These are phyloP conservation scores for Trichoderma gamsii DNA, from an alignment of 495 filamentous ascomycete genomes.

Conservation along the genomic window DNA sequence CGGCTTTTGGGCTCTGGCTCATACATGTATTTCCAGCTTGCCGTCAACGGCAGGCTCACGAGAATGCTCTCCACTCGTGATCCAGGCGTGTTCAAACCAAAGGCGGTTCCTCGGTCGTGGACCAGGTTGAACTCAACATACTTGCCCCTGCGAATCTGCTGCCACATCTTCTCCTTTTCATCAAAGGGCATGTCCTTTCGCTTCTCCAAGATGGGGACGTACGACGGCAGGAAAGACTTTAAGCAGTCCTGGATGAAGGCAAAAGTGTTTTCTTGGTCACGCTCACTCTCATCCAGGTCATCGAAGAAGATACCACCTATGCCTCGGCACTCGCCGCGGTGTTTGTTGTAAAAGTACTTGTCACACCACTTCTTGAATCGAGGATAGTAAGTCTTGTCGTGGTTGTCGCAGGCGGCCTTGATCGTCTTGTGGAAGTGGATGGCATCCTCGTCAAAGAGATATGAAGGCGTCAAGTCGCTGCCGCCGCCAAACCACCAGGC, in stretches of 20 bases:
- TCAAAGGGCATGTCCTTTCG: conserved; percentile 90
- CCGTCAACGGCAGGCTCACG: conserved; percentile 93
- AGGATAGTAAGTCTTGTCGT: conserved; percentile 88
- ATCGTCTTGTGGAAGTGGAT: conserved; percentile 93
- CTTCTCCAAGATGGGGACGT: conserved; percentile 78
- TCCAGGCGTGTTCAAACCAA: conserved; percentile 88
- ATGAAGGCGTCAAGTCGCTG: conserved; percentile 86
- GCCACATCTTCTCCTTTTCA: conserved; percentile 84
- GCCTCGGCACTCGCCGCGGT: conserved; percentile 83
- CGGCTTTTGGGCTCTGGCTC: conserved; percentile 64
- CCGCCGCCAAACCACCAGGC: conserved; percentile 98
- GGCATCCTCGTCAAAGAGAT: conserved; percentile 94
- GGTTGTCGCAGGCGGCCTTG: conserved; percentile 88
- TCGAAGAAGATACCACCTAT: conserved; percentile 98
- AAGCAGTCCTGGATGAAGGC: conserved; percentile 83
- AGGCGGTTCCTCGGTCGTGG: conserved; percentile 91
- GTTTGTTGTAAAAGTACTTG: conserved; percentile 90
- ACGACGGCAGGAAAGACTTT: conserved; percentile 82
- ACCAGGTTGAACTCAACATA: conserved; percentile 99
- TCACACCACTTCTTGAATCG: conserved; percentile 98
- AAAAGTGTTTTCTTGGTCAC: conserved; percentile 82
- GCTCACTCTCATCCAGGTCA: conserved; percentile 77
- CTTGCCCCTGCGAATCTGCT: conserved; percentile 83
- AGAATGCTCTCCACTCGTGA: conserved; percentile 92
- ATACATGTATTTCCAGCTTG: conserved; percentile 95